Evolutionary conservation across 306 rosid species (phyloP), one percentile per base, ranked within the genome.

Genomic region (Prunus mongolica): DNA sequence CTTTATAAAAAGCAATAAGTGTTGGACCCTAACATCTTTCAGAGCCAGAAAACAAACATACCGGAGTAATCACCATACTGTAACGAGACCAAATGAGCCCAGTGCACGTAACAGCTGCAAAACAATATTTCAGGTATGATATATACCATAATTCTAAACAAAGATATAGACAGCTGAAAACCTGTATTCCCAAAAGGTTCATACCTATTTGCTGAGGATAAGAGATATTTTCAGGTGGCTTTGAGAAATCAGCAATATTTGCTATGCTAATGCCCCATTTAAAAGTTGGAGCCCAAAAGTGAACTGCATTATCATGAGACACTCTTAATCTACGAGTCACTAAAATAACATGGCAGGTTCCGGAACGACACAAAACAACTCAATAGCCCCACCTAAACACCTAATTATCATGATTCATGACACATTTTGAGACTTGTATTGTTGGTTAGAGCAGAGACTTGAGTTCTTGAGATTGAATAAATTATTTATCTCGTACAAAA

Each of bases 241-340:
- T 63, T 71, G 81, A 70, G 66, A 78, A 78, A 62, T 78, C 76
- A 32, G 65, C 66, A 78, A 78, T 11, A 18, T 78, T 78, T 71
- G 81, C 81, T 14, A 78, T 71, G 57, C 72, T 78, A 61, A 70
- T 62, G 19, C 75, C 71, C 82, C 82, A 71, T 78, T 78, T 78
- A 47, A 71, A 54, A 50, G 82, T 71, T 20, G 82, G 77, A 62
- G 82, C 82, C 82, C 82, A 71, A 52, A 78, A 78, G 60, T 66
- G 73, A 56, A 79, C 73, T 72, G 71, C 66, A 50, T n/a, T 14
- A 27, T 61, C 66, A 61, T 25, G 38, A 61, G n/a, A 55, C 27
- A 55, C 27, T 19, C 24, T 19, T n/a, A 11, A 7, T 10, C 15
- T 50, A n/a, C 12, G 4, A 30, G 6, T 11, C 27, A 71, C 27